Conservation (phyloP, 2,329 filamentous ascomycete genomes). For the Colletotrichum abscissum region DNA sequence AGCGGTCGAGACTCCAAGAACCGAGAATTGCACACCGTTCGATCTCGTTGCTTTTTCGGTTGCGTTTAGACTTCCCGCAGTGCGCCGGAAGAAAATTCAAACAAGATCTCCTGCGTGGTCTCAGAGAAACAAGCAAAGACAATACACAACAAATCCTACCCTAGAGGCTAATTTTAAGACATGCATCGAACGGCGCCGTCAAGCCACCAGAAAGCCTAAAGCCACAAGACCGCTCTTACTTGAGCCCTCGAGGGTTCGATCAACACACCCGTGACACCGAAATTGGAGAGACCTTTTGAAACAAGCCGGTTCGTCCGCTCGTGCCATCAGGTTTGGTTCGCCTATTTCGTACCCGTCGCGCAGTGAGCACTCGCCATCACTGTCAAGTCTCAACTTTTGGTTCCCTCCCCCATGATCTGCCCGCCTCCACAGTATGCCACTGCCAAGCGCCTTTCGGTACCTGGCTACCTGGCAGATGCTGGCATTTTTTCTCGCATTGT, state of each 20-base stretch:
- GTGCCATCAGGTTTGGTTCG: neutral
- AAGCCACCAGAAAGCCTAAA: neutral
- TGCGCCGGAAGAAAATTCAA: neutral
- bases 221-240: neutral
- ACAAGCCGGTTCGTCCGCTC: constrained; percentile 16
- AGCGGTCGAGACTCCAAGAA: neutral
- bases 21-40: constrained; percentile 4
- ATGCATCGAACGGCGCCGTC: neutral
- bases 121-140: constrained; percentile 4
- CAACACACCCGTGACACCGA: neutral
- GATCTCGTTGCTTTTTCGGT: constrained; percentile 18
- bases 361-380: neutral
- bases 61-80: constrained; percentile 2
- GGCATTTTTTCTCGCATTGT: neutral
- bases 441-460: neutral
- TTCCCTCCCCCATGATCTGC: constrained; percentile 18
- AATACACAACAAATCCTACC: neutral
- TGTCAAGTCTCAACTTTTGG: neutral
- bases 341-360: neutral
- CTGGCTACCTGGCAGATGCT: neutral
- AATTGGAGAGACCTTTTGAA: constrained; percentile 22
- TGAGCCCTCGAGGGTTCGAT: neutral
- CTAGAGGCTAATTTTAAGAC: neutral
- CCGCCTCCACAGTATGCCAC: constrained; percentile 18
- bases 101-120: neutral